phyloP scores from a whole-genome alignment of 257 asterid genomes.

The Parsonsia alboflavescens region DNA sequence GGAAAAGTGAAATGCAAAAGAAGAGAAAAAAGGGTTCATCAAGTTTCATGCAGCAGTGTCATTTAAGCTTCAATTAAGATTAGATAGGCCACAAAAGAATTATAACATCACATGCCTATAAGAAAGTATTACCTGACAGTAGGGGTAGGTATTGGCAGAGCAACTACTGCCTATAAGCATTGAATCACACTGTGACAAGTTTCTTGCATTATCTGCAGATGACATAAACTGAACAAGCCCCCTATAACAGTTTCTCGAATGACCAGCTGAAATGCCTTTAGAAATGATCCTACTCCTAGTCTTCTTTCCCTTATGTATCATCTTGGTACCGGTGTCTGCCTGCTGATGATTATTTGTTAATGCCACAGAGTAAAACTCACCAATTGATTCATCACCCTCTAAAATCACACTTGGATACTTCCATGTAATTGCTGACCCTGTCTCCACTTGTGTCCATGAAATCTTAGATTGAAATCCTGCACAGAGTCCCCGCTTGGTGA shows the following conservation, averaged over 20 bases:
- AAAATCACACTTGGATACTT: conserved; percentile 91
- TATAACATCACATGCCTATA: background rate
- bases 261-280: conserved; percentile 92
- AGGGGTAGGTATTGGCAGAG: conserved; percentile 92
- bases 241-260: conserved; percentile 79
- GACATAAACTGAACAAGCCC: conserved; percentile 94
- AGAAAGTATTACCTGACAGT: conserved; percentile 60
- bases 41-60: background rate
- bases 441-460: conserved; percentile 99
- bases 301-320: conserved; percentile 95
- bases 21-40: background rate
- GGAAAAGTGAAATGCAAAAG: background rate
- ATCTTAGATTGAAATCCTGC: conserved; percentile 72
- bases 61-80: background rate
- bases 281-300: conserved; percentile 92
- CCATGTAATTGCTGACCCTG: conserved; percentile 98
- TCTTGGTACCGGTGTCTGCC: conserved; percentile 97
- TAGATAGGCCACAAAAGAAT: background rate
- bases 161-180: conserved; percentile 93
- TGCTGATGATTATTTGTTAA: conserved; percentile 90
- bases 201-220: conserved; percentile 64
- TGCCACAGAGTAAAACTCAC: conserved; percentile 95
- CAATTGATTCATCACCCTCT: conserved; percentile 93
- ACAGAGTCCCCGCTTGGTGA: conserved; percentile 89
- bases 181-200: conserved; percentile 91